Evolutionary conservation across 306 rosid species (phyloP).

Genomic region (Cucurbita pepo): DNA sequence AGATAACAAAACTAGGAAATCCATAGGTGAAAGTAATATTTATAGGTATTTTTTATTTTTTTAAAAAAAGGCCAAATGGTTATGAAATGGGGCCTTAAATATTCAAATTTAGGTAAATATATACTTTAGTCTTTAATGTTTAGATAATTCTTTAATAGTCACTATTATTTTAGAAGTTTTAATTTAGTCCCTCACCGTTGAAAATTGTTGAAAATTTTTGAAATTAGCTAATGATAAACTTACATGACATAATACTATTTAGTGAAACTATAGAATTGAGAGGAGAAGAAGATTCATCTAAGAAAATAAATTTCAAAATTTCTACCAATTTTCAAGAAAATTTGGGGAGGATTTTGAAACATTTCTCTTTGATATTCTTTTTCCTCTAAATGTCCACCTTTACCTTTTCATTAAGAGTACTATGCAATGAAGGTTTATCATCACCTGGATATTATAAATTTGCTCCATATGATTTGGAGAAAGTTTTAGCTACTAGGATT

Average conservation of each 20-base stretch:
- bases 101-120: background rate
- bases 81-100: background rate
- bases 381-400: background rate
- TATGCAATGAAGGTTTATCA: background rate
- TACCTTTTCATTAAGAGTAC: background rate
- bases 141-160: background rate
- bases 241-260: background rate
- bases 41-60: too few species aligned
- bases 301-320: background rate
- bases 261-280: background rate
- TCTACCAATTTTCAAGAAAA: background rate
- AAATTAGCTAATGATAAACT: background rate
- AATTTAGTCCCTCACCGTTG: background rate
- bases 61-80: too few species aligned
- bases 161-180: background rate
- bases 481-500: too few species aligned
- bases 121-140: background rate
- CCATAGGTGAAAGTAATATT: background rate
- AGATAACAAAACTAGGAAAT: background rate
- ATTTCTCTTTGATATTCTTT: background rate
- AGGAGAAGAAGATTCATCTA: background rate
- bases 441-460: too few species aligned
- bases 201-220: background rate
- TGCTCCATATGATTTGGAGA: too few species aligned
- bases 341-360: background rate